Evolutionary conservation across 1,139 yeast genomes (phyloP).

Genomic region (Yamadazyma mexicana): DNA sequence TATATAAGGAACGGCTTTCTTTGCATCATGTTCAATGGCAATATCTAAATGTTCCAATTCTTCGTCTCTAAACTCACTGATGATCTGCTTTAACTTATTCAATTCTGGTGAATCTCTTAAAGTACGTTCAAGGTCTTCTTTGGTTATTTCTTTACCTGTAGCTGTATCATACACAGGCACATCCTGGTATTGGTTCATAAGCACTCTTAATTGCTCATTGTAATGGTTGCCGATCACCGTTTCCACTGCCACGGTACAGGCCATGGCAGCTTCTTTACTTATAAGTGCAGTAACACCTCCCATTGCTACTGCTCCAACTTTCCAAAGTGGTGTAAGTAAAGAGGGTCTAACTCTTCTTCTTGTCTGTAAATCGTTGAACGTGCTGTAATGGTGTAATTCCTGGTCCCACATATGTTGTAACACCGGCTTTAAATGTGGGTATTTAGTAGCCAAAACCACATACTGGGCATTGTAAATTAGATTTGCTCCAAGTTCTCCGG

Average conservation of each 20-base stretch:
- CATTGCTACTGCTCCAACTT: slow-evolving; percentile 80
- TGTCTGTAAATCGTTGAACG: slow-evolving; percentile 76
- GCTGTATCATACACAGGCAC: slow-evolving; percentile 45
- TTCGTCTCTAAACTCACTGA: slow-evolving; percentile 85
- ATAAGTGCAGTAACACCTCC: slow-evolving; percentile 86
- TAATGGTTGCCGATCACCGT: slow-evolving; percentile 97
- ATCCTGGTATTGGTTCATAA: slow-evolving; percentile 56
- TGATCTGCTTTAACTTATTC: slow-evolving; percentile 54
- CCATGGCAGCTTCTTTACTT: slow-evolving; percentile 98
- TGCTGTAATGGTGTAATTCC: slow-evolving; percentile 84
- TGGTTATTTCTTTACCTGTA: slow-evolving; percentile 32
- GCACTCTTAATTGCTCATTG: slow-evolving; percentile 80
- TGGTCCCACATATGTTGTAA: slow-evolving; percentile 98
- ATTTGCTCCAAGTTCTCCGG: slow-evolving; percentile 98
- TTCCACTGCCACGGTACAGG: slow-evolving; percentile 98
- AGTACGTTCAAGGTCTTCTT: slow-evolving; percentile 22
- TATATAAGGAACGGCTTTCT: slow-evolving; percentile 89
- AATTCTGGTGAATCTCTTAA: slow-evolving; percentile 54
- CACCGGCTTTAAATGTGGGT: slow-evolving; percentile 70
- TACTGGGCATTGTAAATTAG: slow-evolving; percentile 92
- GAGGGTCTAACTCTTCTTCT: slow-evolving; percentile 88
- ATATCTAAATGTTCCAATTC: slow-evolving; percentile 95
- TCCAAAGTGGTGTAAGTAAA: slow-evolving; percentile 89
- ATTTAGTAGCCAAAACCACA: slow-evolving; percentile 65
- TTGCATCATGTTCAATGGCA: slow-evolving; percentile 88